Conservation (phyloP, 2,329 filamentous ascomycete genomes). For the Zymoseptoria crescenta region DNA sequence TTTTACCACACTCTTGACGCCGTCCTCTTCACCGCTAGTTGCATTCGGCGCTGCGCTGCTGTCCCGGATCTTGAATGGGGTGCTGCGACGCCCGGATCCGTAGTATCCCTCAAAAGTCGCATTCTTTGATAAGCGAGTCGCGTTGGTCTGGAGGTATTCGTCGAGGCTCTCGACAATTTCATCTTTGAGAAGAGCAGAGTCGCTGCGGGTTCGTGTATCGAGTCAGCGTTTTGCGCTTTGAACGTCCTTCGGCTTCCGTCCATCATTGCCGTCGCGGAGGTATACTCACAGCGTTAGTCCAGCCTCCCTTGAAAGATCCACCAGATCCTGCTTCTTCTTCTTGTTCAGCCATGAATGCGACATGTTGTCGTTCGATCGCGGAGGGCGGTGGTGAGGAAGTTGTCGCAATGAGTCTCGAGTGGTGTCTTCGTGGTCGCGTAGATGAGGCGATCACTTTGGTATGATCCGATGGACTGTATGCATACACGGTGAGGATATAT, state of each 20-base stretch:
- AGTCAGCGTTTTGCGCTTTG: constrained; percentile 4
- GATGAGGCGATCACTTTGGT: constrained; percentile 38
- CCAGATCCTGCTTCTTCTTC: constrained; percentile 25
- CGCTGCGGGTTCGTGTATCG: constrained; percentile 8
- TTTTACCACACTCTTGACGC: constrained; percentile 26
- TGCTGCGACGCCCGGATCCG: constrained; percentile 43
- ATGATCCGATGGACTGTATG: not conserved
- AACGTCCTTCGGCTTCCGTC: constrained; percentile 42
- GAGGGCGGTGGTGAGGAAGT: not conserved
- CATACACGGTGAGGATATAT: not conserved
- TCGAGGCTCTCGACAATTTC: constrained; percentile 73
- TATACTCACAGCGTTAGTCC: constrained; percentile 23
- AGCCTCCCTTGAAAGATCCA: constrained; percentile 25
- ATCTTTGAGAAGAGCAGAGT: constrained; percentile 62
- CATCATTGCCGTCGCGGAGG: too few relatives aligned
- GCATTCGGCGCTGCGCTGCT: constrained; percentile 16
- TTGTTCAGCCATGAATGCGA: constrained; percentile 24
- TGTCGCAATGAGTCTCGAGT: constrained; percentile 9
- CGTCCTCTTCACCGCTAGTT: constrained; percentile 19
- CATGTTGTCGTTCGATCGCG: constrained; percentile 8
- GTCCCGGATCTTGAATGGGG: constrained; percentile 41
- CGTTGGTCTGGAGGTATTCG: constrained; percentile 62
- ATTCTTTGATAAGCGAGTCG: constrained; percentile 55
- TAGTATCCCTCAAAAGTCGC: constrained; percentile 68
- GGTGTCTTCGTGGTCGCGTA: constrained; percentile 38